A percentile compares a stretch with the other conserved stretches of the same genome.
Evolutionary conservation across 208 protist genomes (phyloP).

Genomic region (Leishmania major): DNA sequence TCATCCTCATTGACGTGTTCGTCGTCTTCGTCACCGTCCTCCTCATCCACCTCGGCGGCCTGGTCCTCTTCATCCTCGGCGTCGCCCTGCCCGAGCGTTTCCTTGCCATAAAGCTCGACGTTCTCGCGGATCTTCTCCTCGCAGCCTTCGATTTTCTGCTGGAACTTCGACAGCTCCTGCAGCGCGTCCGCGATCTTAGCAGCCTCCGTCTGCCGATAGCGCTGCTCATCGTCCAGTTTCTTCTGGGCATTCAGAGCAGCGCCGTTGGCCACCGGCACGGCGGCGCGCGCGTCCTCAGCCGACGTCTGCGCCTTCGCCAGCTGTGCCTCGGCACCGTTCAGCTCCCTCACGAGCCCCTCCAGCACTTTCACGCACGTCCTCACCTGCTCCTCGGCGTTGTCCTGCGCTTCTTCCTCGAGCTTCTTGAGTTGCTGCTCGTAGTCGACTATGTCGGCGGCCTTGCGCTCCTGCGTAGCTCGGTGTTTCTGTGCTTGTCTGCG

Average conservation of each 20-base stretch:
- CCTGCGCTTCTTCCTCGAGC: conserved; percentile 67
- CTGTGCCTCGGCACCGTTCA: conserved; percentile 58
- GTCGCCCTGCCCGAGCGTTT: conserved; percentile 62
- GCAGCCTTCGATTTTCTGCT: conserved; percentile 87
- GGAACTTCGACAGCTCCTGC: conserved; percentile 84
- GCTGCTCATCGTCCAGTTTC: conserved; percentile 78
- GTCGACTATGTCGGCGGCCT: conserved; percentile 60
- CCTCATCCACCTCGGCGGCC: conserved; percentile 13
- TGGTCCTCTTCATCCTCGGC: conserved; percentile 21
- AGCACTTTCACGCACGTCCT: conserved; percentile 42
- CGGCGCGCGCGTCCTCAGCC: conserved; percentile 57
- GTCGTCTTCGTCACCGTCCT: conserved; percentile 20
- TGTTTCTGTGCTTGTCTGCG: conserved; percentile 67
- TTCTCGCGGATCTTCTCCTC: conserved; percentile 89
- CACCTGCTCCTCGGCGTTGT: conserved; percentile 60
- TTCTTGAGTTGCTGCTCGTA: conserved; percentile 54
- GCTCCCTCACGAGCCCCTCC: conserved; percentile 51
- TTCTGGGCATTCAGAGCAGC: conserved; percentile 71
- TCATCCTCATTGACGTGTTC: conserved; percentile 29
- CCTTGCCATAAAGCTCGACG: conserved; percentile 84
- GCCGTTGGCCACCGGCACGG: conserved; percentile 62
- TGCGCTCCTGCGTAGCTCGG: conserved; percentile 76
- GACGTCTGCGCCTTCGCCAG: conserved; percentile 59
- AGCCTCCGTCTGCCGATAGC: conserved; percentile 77
- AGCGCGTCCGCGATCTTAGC: conserved; percentile 81